Conservation (phyloP, 352 stramenopile species). For the Paralagenidium karlingii region DNA sequence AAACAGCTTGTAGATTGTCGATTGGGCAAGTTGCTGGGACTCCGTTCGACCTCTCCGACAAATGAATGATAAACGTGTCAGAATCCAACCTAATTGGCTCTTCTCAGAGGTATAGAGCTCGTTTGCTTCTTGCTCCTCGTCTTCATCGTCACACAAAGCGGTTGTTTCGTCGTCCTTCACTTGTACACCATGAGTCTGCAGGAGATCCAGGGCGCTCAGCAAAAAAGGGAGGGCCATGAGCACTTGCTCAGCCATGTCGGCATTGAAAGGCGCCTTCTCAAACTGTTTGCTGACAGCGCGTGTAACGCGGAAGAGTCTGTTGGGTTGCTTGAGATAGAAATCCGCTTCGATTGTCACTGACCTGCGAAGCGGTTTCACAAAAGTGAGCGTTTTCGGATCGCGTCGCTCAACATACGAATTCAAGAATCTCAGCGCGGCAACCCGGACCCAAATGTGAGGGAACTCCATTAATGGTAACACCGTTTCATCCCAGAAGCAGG, state of each 20-base stretch:
- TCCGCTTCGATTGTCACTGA: slow-evolving; percentile 17
- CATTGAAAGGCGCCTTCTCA: slow-evolving; percentile 32
- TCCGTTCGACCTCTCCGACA: slow-evolving; percentile 42
- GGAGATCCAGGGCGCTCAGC: slow-evolving; percentile 36
- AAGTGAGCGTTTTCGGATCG: slow-evolving; percentile 25
- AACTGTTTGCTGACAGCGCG: slow-evolving; percentile 54
- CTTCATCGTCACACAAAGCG: slow-evolving; percentile 7
- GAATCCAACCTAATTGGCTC: slow-evolving; percentile 68
- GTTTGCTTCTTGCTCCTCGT: slow-evolving; percentile 12
- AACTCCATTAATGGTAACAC: slow-evolving; percentile 51
- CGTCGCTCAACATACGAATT: slow-evolving; percentile 55
- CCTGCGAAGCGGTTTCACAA: too few relatives aligned
- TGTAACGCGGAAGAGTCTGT: slow-evolving; percentile 44
- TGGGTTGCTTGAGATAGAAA: slow-evolving; percentile 33
- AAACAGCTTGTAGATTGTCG: slow-evolving; percentile 78
- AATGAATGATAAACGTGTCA: slow-evolving; percentile 75
- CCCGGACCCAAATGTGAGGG: slow-evolving; percentile 63
- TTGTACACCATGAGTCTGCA: slow-evolving; percentile 35
- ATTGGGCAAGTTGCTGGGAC: slow-evolving; percentile 36
- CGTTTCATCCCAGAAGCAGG: slow-evolving; percentile 27
- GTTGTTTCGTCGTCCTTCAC: slow-evolving; percentile 6
- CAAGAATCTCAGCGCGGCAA: slow-evolving; percentile 36
- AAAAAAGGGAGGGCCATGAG: slow-evolving; percentile 49
- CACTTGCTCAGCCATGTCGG: slow-evolving; percentile 39
- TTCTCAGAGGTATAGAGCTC: too few relatives aligned